Conservation (phyloP, 2,329 filamentous ascomycete genomes). For the Paraconiothyrium sp. region DNA sequence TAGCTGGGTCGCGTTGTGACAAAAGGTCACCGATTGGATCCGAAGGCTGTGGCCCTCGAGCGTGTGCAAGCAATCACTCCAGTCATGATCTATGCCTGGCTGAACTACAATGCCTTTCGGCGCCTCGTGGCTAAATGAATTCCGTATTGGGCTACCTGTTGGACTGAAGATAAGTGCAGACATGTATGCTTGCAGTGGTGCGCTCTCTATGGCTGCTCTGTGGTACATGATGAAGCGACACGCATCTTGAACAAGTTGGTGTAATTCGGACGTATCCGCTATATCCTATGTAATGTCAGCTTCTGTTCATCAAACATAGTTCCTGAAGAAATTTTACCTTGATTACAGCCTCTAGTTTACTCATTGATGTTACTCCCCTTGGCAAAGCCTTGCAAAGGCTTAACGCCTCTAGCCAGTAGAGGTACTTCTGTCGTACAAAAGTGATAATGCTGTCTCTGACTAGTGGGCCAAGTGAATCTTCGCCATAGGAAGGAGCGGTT, state of each 20-base stretch:
- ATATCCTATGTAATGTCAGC: too few species aligned
- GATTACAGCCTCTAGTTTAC: background rate
- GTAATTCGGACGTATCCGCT: too few species aligned
- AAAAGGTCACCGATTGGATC: too few species aligned
- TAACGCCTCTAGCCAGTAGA: conserved; percentile 4
- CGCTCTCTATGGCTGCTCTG: background rate
- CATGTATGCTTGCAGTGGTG: background rate
- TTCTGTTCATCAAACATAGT: background rate
- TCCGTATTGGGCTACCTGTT: conserved; percentile 19
- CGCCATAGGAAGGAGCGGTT: background rate
- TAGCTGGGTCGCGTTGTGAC: background rate
- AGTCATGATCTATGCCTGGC: conserved; percentile 19
- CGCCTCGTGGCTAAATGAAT: conserved; percentile 5
- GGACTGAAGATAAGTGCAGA: conserved; percentile 27
- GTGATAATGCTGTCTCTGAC: background rate
- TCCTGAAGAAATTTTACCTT: background rate
- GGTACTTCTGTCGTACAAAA: background rate
- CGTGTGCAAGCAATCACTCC: conserved; percentile 26
- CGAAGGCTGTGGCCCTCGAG: conserved; percentile 25
- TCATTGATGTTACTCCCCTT: background rate
- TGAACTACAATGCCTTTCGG: conserved; percentile 17
- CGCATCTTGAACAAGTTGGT: background rate
- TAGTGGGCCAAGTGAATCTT: background rate
- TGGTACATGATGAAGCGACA: conserved; percentile 4
- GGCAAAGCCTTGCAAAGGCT: conserved; percentile 1